Conservation (phyloP, 192 early-diverging fungal species). For the Rhizophagus sp. region DNA sequence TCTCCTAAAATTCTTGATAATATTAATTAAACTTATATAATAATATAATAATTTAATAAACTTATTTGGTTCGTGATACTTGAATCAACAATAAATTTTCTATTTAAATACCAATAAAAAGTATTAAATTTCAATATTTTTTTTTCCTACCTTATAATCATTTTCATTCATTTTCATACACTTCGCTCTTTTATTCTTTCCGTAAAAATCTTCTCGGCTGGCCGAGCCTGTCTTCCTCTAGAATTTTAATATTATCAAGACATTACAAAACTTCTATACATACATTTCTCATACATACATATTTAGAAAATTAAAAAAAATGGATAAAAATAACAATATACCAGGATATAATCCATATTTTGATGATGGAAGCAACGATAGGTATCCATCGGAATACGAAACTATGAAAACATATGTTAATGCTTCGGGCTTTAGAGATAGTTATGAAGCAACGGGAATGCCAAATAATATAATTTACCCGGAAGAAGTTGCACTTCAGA, state of each 20-base stretch:
- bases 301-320: neutral
- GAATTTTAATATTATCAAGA: neutral
- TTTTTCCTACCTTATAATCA: neutral
- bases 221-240: constrained; percentile 1
- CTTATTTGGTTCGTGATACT: too few relatives aligned
- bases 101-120: too few relatives aligned
- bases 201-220: constrained; percentile 5
- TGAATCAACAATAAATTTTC: too few relatives aligned
- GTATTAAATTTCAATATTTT: neutral
- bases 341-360: constrained; percentile 19
- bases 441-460: neutral
- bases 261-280: neutral
- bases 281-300: too few relatives aligned
- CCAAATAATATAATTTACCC: neutral
- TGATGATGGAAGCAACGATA: neutral
- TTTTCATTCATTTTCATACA: neutral
- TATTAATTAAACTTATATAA: too few relatives aligned
- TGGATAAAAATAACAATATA: neutral
- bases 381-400: neutral
- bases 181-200: neutral
- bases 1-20: too few relatives aligned
- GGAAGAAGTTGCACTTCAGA: constrained; percentile 11
- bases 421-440: neutral
- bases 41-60: too few relatives aligned
- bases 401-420: neutral